These are phyloP conservation scores for Saccharomyces hybrid DNA, from an alignment of 1,139 yeast species.

Conservation along the genomic window DNA sequence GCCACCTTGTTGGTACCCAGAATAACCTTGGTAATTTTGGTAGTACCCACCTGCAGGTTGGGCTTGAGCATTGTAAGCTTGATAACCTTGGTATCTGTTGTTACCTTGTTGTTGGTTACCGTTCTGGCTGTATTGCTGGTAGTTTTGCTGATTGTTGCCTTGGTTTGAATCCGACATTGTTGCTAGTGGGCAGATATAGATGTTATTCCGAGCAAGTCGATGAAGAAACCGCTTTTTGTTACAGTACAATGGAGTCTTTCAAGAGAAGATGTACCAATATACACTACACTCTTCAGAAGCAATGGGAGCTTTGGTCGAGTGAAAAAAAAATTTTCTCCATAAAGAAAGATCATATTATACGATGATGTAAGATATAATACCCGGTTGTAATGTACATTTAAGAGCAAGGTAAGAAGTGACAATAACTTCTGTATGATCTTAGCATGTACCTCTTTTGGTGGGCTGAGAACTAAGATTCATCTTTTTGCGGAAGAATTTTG, in stretches of 20 bases:
- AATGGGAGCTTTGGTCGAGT: background rate
- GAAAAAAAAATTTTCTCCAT: background rate
- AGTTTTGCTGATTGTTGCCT: constrained; percentile 33
- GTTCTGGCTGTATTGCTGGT: constrained; percentile 29
- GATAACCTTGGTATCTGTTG: constrained; percentile 23
- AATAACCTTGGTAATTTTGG: constrained; percentile 23
- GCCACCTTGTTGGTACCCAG: constrained; percentile 22
- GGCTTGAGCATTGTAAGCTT: constrained; percentile 21
- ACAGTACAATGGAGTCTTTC: background rate
- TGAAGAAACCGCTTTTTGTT: background rate
- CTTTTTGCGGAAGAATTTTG: background rate
- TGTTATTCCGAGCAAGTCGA: background rate
- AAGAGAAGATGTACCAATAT: background rate
- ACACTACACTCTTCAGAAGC: background rate
- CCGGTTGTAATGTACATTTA: background rate
- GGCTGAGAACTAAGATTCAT: background rate
- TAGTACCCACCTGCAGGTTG: constrained; percentile 22
- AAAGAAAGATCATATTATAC: background rate
- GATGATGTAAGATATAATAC: background rate
- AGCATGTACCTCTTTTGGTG: background rate
- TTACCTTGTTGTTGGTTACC: constrained; percentile 29
- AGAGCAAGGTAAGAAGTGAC: background rate
- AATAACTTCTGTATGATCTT: background rate
- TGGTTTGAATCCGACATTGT: constrained; percentile 27
- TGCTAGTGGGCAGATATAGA: background rate